phyloP scores from a whole-genome alignment of 305 asterid genomes.

The Rubia tinctorum region DNA sequence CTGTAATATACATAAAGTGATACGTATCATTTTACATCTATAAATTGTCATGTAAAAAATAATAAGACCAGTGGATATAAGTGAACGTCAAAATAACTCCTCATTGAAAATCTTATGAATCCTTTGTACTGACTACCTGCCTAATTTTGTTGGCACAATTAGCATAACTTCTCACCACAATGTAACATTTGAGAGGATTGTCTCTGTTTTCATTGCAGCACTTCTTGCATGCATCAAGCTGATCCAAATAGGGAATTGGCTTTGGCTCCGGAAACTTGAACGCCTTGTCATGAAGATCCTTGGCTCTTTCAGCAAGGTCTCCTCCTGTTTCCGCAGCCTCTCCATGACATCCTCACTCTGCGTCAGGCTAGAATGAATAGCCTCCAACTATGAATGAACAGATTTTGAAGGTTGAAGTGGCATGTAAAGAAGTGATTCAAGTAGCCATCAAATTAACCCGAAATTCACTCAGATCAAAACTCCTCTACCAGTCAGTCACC shows the following conservation, averaged over 20 bases:
- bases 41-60: no score
- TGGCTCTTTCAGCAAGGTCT: constrained; percentile 76
- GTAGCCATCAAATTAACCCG: no score
- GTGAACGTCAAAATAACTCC: no score
- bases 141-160: constrained; percentile 72
- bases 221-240: constrained; percentile 58
- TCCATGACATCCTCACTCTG: constrained; percentile 75
- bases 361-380: constrained; percentile 56
- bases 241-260: constrained; percentile 68
- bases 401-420: constrained; percentile 51
- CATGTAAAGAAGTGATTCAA: constrained; percentile 57
- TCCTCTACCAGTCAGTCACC: no score
- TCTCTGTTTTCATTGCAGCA: constrained; percentile 76
- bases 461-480: no score
- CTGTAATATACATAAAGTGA: no score
- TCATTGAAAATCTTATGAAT: constrained; percentile 25
- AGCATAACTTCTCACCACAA: constrained; percentile 53
- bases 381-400: constrained; percentile 54
- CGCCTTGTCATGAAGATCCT: constrained; percentile 88
- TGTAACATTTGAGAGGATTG: constrained; percentile 73
- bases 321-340: constrained; percentile 77
- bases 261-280: constrained; percentile 74
- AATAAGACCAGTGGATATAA: no score
- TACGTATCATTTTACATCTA: no score
- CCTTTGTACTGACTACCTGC: constrained; percentile 42